Evolutionary conservation across 371 early-diverging fungal species (phyloP), one percentile per base, ranked within the genome.

Genomic region (Mucor velutinosus): DNA sequence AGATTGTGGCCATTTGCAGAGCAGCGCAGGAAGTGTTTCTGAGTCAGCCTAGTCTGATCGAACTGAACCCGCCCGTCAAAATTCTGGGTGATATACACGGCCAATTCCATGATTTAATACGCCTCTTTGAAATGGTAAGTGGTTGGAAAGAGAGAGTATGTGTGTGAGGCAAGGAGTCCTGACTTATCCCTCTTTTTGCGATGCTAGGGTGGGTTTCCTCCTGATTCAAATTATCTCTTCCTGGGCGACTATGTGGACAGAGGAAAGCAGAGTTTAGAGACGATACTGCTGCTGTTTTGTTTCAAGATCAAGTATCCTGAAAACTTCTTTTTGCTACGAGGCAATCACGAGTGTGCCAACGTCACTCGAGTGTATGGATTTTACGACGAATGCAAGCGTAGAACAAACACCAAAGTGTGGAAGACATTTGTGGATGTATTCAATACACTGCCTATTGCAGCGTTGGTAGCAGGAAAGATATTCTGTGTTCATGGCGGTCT

Each of bases 241-340:
- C 76, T 99, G 62, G 98, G 99, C n/a, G 99, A 99, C 76, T 99
- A 99, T 85, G 99, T 99, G 1, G 98, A 99, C 81, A 90, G 99
- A 58, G 99, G 99, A 45, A 97, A 96, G 77, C 96, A 97, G 79
- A 71, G 71, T 21, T 79, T 99, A 33, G 99, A 99, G 80, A 98
- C 97, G 10, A 97, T 99, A 69, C 83, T 94, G 60, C 80, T 99
- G 43, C 80, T 99, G 62, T 86, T 99, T 63, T 93, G 96, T 70
- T 99, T 97, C 87, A 99, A 99, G 86, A 94, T 99, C 78, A 99
- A 97, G 77, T 95, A 88, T 74, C 96, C 96, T 17, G 93, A 99
- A 72, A 96, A 97, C 86, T 97, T 99, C 75, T 99, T 98, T 79
- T 75, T 99, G 96, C 80, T 99, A 62, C 85, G 99, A 56, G 99